phyloP scores from a whole-genome alignment of 192 early-diverging fungal genomes.

The Entomortierella beljakovae region DNA sequence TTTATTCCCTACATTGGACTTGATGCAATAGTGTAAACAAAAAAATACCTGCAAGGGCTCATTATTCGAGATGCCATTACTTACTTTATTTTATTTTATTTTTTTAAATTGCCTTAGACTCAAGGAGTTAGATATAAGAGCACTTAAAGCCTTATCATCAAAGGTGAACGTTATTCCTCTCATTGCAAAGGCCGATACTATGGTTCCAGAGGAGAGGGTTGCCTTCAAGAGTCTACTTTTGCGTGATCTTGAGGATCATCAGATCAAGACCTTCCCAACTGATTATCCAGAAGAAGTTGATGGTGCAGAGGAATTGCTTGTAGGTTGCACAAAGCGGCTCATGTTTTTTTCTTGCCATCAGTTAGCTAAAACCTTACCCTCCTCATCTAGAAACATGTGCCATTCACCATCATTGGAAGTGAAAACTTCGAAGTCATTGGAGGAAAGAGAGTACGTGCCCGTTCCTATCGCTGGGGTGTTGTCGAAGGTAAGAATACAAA shows the following conservation, averaged over 20 bases:
- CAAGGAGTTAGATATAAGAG: conserved; percentile 70
- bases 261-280: conserved; percentile 79
- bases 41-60: background rate
- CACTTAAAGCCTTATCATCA: conserved; percentile 74
- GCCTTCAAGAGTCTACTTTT: conserved; percentile 76
- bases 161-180: conserved; percentile 88
- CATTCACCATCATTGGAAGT: conserved; percentile 86
- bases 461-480: conserved; percentile 81
- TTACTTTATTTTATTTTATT: conserved; percentile 5
- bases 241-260: conserved; percentile 71
- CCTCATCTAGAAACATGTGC: conserved; percentile 64
- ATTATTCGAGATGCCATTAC: conserved; percentile 6
- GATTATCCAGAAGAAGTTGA: conserved; percentile 79
- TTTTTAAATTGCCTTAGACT: conserved; percentile 36
- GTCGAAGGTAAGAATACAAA: conserved; percentile 81
- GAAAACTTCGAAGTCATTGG: conserved; percentile 69
- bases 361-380: background rate
- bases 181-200: conserved; percentile 85
- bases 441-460: conserved; percentile 71
- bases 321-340: conserved; percentile 29
- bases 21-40: background rate
- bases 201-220: conserved; percentile 72
- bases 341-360: background rate
- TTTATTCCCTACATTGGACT: background rate
- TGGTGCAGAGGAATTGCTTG: conserved; percentile 69